phyloP scores from a whole-genome alignment of 768 basidiomycete genomes.

The Boletus subparvulus region DNA sequence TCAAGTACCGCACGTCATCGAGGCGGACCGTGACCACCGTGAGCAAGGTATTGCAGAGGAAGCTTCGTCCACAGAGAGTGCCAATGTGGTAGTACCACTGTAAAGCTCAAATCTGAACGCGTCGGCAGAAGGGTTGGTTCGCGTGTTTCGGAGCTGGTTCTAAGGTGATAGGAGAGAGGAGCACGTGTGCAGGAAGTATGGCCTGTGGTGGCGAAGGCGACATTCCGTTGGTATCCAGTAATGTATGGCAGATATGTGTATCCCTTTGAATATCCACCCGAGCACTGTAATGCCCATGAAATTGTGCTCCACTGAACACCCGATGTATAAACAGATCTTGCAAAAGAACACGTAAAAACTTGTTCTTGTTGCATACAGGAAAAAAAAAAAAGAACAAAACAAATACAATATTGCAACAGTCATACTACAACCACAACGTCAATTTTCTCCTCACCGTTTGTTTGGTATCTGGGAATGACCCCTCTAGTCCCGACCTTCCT shows the following conservation, averaged over 20 bases:
- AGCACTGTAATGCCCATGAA: too few species aligned
- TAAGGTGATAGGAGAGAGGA: background rate
- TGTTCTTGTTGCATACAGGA: too few species aligned
- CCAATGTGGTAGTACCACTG: background rate
- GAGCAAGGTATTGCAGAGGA: background rate
- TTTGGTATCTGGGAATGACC: background rate
- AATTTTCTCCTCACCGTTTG: background rate
- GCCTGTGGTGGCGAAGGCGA: background rate
- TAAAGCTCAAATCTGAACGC: background rate
- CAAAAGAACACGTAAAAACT: too few species aligned
- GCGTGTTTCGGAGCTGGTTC: background rate
- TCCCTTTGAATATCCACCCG: too few species aligned
- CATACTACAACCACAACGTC: background rate
- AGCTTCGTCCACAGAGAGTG: background rate
- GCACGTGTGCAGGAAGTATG: background rate
- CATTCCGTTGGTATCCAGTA: too few species aligned
- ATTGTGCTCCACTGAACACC: too few species aligned
- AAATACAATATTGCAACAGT: too few species aligned
- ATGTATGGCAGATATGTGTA: too few species aligned
- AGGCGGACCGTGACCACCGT: background rate
- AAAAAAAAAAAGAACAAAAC: too few species aligned
- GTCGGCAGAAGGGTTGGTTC: background rate
- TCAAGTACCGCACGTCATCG: background rate
- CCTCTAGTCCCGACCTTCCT: conserved; percentile 3
- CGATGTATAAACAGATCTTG: too few species aligned